phyloP scores from a whole-genome alignment of 352 stramenopile species.

The Globisporangium alternatum region DNA sequence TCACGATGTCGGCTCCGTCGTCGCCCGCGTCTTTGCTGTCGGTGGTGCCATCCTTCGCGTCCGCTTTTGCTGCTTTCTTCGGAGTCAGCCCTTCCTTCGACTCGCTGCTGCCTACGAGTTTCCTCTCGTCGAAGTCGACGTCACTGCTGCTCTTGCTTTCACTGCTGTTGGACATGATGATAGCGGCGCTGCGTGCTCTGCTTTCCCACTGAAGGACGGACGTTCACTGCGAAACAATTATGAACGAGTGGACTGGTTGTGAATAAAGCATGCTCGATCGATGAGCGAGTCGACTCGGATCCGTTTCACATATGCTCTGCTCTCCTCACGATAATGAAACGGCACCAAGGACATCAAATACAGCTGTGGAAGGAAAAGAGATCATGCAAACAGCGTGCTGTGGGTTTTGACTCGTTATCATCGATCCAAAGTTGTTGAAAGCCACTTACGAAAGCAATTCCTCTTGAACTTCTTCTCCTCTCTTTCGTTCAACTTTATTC shows the following conservation, averaged over 20 bases:
- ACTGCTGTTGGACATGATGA: conserved; percentile 29
- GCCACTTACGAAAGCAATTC: background rate
- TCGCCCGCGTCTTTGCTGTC: conserved; percentile 22
- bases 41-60: conserved; percentile 29
- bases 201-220: conserved; percentile 17
- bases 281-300: background rate
- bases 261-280: background rate
- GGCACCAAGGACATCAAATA: background rate
- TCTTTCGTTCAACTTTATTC: background rate
- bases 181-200: background rate
- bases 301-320: background rate
- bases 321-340: background rate
- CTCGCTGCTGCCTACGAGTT: background rate
- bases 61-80: conserved; percentile 17
- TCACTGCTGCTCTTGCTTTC: conserved; percentile 36
- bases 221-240: background rate
- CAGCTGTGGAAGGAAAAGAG: background rate
- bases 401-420: background rate
- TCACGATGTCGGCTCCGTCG: conserved; percentile 33
- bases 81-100: background rate
- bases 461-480: conserved; percentile 5
- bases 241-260: background rate
- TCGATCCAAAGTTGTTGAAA: conserved; percentile 5
- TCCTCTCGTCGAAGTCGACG: conserved; percentile 13
- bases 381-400: background rate